A percentile compares a stretch with the other conserved stretches of the same genome.
Evolutionary conservation across 1,284 basidiomycete species (phyloP).

Genomic region (Naganishia sp.): DNA sequence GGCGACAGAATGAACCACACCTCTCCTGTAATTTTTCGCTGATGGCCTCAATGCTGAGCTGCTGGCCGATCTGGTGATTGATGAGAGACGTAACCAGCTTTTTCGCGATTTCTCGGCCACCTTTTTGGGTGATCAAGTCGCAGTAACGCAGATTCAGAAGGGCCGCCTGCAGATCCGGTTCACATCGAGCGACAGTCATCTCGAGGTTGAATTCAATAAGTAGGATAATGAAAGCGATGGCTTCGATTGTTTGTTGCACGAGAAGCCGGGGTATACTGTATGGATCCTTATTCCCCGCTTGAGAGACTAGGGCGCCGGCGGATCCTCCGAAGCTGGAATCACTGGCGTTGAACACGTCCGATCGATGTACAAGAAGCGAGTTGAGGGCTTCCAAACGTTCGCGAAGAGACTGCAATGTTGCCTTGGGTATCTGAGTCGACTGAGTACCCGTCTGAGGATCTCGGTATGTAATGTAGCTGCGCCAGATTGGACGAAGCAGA

Average conservation of each 20-base stretch:
- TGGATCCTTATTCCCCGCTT: constrained; percentile 18
- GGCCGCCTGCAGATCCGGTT: constrained; percentile 61
- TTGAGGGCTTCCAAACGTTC: constrained; percentile 21
- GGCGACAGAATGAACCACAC: constrained; percentile 95
- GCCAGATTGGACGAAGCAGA: constrained; percentile 26
- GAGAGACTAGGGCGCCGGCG: constrained; percentile 1
- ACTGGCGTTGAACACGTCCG: constrained; percentile 20
- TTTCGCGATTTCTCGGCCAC: constrained; percentile 78
- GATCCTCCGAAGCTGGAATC: constrained; percentile 24
- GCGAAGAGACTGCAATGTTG: constrained; percentile 11
- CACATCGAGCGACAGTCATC: constrained; percentile 45
- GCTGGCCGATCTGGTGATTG: constrained; percentile 94
- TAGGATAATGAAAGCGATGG: constrained; percentile 87
- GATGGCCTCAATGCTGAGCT: constrained; percentile 92
- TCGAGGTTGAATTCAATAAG: constrained; percentile 86
- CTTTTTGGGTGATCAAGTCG: constrained; percentile 76
- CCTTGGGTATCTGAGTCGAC: constrained; percentile 4
- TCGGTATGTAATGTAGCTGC: constrained; percentile 21
- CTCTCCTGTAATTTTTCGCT: constrained; percentile 90
- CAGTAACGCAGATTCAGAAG: constrained; percentile 74
- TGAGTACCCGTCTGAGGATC: constrained; percentile 23
- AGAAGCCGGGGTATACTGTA: constrained; percentile 56
- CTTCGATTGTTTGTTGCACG: constrained; percentile 80
- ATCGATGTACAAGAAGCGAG: constrained; percentile 19
- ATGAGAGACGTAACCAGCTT: constrained; percentile 93